phyloP scores from a whole-genome alignment of 179 eudicot species.

The Nepenthes alata region DNA sequence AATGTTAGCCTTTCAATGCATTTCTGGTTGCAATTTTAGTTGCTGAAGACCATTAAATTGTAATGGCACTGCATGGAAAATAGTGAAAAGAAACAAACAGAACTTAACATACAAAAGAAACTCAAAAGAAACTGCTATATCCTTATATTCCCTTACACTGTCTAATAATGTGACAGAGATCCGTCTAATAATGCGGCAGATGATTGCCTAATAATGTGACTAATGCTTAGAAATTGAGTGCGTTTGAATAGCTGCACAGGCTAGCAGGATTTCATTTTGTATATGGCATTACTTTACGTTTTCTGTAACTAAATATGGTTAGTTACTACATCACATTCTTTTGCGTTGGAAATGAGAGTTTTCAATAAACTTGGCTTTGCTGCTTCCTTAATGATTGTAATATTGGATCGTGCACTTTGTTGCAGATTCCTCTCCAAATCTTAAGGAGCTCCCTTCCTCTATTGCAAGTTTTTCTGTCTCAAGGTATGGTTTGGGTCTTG shows the following conservation, averaged over 20 bases:
- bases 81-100: too few relatives aligned
- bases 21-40: too few relatives aligned
- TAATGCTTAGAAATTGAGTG: neutral
- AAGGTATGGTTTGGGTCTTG: slow-evolving; percentile 54
- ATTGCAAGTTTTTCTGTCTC: slow-evolving; percentile 31
- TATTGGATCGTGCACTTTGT: neutral
- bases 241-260: neutral
- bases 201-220: neutral
- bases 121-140: too few relatives aligned
- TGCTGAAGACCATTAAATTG: too few relatives aligned
- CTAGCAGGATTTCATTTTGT: neutral
- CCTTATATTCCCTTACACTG: too few relatives aligned
- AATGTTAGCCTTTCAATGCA: too few relatives aligned
- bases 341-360: neutral
- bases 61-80: too few relatives aligned
- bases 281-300: neutral
- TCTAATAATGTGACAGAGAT: neutral
- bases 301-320: neutral
- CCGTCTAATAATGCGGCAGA: neutral
- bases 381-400: neutral
- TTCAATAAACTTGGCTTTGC: neutral
- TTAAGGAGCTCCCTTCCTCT: slow-evolving; percentile 22
- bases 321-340: neutral
- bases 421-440: slow-evolving; percentile 34
- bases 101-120: too few relatives aligned